Evolutionary conservation across 2,329 filamentous ascomycete genomes (phyloP), one percentile per base, ranked within the genome.

Genomic region (Alternaria infectoria): DNA sequence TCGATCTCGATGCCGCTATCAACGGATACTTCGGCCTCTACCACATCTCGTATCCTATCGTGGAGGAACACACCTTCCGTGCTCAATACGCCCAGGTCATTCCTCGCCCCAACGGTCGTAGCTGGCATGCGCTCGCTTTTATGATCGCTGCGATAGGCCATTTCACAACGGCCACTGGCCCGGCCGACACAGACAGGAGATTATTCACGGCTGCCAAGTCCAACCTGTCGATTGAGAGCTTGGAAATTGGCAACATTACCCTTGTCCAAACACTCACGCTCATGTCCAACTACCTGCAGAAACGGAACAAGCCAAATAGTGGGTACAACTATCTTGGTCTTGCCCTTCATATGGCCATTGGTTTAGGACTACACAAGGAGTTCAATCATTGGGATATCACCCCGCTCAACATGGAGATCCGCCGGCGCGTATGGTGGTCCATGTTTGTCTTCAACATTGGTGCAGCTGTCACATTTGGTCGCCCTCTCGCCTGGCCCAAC

Each of bases 291-390:
- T 84, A 84, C 62, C 77, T 83, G 0, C 84, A 85, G 66, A 86
- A 85, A 68, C 77, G 82, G 26, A 83, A 85, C 69, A 84, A 84
- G 62, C 84, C 84, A 3, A 86, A 86, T 65, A 83, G 79, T 8
- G 83, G 83, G 9, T 85, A 82, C 75, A 85, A 83, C 52, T 84
- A 83, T 63, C 70, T 84, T 8, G 84, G 84, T 2, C 67, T 85
- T 15, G 83, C 83, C n/a, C 77, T 83, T 21, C 75, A 82, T 49
- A 84, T 85, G 80, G 83, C 84, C 1, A 82, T 85, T 76, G 83
- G 83, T 36, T 71, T 86, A 13, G 83, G 83, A 1, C 74, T 85
- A n/a, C 83, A 85, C 63, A 84, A 84, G 62, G 83, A 85, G 62
- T 84, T 86, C 59, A 80, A 79, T 15, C 79, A 80, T 10, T 83